Conservation (phyloP, 805 yeast genomes). For the Saccharomyces cerevisiae region DNA sequence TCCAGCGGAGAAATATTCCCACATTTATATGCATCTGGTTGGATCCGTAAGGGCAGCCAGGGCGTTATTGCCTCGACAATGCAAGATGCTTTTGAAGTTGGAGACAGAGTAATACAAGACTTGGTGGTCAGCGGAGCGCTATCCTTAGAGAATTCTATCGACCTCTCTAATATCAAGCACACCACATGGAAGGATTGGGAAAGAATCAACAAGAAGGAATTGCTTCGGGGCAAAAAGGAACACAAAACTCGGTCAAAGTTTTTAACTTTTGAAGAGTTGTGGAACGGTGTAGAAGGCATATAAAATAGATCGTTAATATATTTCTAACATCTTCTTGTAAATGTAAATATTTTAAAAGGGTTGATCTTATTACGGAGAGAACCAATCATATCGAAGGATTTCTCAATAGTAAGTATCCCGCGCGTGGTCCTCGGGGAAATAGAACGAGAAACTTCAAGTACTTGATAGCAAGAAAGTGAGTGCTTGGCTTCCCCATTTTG, state of each 20-base stretch:
- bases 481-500: not conserved
- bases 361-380: not conserved
- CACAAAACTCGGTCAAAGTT: constrained; percentile 15
- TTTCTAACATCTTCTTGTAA: not conserved
- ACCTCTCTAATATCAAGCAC: constrained; percentile 8
- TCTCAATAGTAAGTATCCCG: not conserved
- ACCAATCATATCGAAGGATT: constrained; percentile 2
- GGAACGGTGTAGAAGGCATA: not conserved
- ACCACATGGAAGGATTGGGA: constrained; percentile 30
- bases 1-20: constrained; percentile 16
- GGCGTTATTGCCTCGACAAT: constrained; percentile 91
- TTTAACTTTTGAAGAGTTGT: constrained; percentile 11
- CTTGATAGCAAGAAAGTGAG: not conserved
- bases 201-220: constrained; percentile 19
- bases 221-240: constrained; percentile 9
- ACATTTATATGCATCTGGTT: constrained; percentile 76
- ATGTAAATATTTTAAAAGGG: not conserved
- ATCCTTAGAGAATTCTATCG: constrained; percentile 1
- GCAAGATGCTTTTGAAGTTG: constrained; percentile 73
- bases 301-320: not conserved
- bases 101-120: constrained; percentile 56
- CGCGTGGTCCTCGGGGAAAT: not conserved
- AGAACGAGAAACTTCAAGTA: not conserved
- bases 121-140: constrained; percentile 11
- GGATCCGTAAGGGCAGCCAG: constrained; percentile 80